Conservation (phyloP, 495 filamentous ascomycete species). For the Diplogelasinospora grovesii region DNA sequence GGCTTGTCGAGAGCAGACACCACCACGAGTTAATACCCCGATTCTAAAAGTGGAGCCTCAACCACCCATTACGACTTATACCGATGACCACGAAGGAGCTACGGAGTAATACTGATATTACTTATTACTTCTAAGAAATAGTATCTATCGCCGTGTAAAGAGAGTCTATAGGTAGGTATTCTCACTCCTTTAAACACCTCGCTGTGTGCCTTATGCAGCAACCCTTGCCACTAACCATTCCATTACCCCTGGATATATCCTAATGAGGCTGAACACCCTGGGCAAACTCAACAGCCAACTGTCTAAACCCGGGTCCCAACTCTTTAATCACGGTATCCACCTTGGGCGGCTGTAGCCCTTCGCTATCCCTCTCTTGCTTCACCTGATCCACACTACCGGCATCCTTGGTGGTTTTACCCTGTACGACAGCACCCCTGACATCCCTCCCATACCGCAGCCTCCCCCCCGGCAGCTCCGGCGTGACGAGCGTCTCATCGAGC, state of each 20-base stretch:
- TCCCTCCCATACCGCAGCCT: conserved; percentile 44
- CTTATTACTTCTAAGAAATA: too few relatives aligned
- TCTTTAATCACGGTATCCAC: conserved; percentile 31
- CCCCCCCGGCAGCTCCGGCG: conserved; percentile 40
- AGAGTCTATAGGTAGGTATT: too few relatives aligned
- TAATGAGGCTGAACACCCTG: too few relatives aligned
- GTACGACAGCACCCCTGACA: conserved; percentile 41
- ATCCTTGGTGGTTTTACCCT: conserved; percentile 37
- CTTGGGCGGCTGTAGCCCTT: conserved; percentile 25
- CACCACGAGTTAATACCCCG: too few relatives aligned
- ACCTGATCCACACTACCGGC: conserved; percentile 9
- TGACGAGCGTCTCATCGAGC: conserved; percentile 53
- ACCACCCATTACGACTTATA: too few relatives aligned
- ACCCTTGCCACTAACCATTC: not conserved
- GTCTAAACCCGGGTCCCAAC: conserved; percentile 29
- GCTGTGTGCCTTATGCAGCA: too few relatives aligned
- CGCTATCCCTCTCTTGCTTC: conserved; percentile 11
- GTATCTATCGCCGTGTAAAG: too few relatives aligned
- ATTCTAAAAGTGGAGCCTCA: too few relatives aligned
- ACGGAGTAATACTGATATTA: too few relatives aligned
- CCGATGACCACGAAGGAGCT: too few relatives aligned
- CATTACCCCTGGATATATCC: not conserved
- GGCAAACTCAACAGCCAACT: conserved; percentile 22
- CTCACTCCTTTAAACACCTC: too few relatives aligned
- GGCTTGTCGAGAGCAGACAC: too few relatives aligned